Base-by-base conservation (phyloP, 1,139 yeast species). In the Suhomyces maxii region DNA sequence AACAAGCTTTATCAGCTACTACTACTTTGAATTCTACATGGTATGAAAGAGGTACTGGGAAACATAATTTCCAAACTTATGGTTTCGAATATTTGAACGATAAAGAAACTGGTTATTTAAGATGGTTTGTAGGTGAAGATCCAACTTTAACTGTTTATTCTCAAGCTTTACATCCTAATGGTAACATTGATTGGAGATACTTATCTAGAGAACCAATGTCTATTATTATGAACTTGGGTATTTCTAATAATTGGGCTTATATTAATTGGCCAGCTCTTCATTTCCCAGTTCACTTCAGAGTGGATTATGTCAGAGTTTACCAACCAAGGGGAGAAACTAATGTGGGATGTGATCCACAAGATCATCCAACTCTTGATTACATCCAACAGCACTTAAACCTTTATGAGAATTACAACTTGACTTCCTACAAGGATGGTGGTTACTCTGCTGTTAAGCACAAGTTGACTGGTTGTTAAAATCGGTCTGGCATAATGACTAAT, bases 201-300 rank as follows among this genome's bases (percentile, higher is more conserved):
- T 77, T 89, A 40, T 77, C 93, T 12, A 84, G 85, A 63, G 97
- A 89, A 63, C 97, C 97, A 50, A 87, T 89, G 96, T 76, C 89
- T 2, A 72, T 89, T 34, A 71, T 89, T 52, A 62, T 89, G 73
- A 89, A 89, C 63, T 65, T 89, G 64, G 96, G 95, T 64, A 67
- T 89, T 43, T 88, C 96, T 7, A 82, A 83, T 53, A 80, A 82
- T 46, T 89, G 96, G 96, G 85, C 89, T 1, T 84, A 85, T 61
- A 87, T 89, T 53, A 87, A 86, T 63, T 87, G 95, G 95, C 75
- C 79, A 33, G 72, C 81, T 11, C 66, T 89, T 39, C 61, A 65
- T 36, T 88, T 89, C 77, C 96, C 96, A 0, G 76, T 79, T 3
- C 75, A 76, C 3, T 67, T 88, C 76, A 70, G 82, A 49, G 71